These are phyloP conservation scores for Carex parvula DNA, from an alignment of 176 grass and related monocot species.

Conservation along the genomic window DNA sequence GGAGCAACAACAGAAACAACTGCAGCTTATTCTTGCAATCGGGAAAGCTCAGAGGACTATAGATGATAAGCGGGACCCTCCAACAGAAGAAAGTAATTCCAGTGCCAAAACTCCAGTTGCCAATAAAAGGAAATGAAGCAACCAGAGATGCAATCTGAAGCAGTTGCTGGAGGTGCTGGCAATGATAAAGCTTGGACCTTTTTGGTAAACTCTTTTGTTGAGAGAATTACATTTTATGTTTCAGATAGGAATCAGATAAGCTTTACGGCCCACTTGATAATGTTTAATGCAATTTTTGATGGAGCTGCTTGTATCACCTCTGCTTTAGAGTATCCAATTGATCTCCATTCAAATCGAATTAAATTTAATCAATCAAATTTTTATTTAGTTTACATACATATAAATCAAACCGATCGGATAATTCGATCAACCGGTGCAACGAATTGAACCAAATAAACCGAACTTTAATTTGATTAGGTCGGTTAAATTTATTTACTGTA, in stretches of 20 bases:
- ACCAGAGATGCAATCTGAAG: constrained; percentile 20
- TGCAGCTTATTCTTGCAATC: constrained; percentile 70
- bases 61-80: constrained; percentile 24
- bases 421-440: too few relatives aligned
- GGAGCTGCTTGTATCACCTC: background rate
- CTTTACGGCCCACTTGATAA: background rate
- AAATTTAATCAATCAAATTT: too few relatives aligned
- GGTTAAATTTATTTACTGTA: too few relatives aligned
- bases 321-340: too few relatives aligned
- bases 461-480: too few relatives aligned
- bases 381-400: too few relatives aligned
- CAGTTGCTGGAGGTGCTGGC: background rate
- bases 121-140: constrained; percentile 16
- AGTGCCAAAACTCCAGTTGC: constrained; percentile 13
- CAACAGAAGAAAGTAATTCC: constrained; percentile 10
- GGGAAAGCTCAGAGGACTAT: constrained; percentile 40
- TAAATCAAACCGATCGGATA: too few relatives aligned
- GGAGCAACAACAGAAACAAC: constrained; percentile 91
- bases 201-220: background rate
- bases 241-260: background rate
- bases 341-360: too few relatives aligned
- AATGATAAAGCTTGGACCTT: constrained; percentile 41
- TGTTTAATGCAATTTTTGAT: background rate
- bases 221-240: background rate
- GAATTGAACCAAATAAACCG: too few relatives aligned